These are phyloP conservation scores for Emydomyces testavorans DNA, from an alignment of 2,329 filamentous ascomycete genomes.

Conservation along the genomic window DNA sequence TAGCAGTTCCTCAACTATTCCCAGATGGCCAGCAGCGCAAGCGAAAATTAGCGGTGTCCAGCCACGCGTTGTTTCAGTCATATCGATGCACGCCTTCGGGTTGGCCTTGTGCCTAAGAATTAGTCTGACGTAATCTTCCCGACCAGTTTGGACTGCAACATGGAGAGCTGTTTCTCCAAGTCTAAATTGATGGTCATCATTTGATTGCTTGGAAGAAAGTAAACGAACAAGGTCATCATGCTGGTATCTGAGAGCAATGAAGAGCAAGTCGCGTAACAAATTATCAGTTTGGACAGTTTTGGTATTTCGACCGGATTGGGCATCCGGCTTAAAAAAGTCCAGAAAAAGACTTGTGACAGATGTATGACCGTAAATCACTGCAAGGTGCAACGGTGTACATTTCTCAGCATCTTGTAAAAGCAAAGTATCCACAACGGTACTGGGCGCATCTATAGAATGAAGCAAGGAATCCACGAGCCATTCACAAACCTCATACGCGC, in stretches of 20 bases:
- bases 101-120: constrained; percentile 7
- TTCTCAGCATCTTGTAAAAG: constrained; percentile 6
- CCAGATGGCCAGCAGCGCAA: constrained; percentile 21
- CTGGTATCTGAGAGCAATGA: constrained; percentile 13
- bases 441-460: background rate
- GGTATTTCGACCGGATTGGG: background rate
- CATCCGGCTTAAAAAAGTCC: background rate
- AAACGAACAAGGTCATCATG: constrained; percentile 15
- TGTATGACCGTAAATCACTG: constrained; percentile 13
- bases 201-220: constrained; percentile 8
- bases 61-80: constrained; percentile 18
- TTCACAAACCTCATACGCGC: constrained; percentile 11
- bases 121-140: constrained; percentile 15
- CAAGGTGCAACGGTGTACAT: constrained; percentile 15
- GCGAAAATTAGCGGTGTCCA: constrained; percentile 30
- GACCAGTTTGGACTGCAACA: constrained; percentile 19
- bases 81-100: constrained; percentile 15
- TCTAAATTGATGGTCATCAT: constrained; percentile 10
- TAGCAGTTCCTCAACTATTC: constrained; percentile 22
- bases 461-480: constrained; percentile 9
- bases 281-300: background rate
- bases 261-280: constrained; percentile 9
- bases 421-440: background rate
- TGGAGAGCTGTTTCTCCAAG: constrained; percentile 20
- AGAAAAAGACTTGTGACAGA: constrained; percentile 11